Evolutionary conservation across 306 rosid species (phyloP), one percentile per base, ranked within the genome.

Genomic region (Cicer chorassanicum): DNA sequence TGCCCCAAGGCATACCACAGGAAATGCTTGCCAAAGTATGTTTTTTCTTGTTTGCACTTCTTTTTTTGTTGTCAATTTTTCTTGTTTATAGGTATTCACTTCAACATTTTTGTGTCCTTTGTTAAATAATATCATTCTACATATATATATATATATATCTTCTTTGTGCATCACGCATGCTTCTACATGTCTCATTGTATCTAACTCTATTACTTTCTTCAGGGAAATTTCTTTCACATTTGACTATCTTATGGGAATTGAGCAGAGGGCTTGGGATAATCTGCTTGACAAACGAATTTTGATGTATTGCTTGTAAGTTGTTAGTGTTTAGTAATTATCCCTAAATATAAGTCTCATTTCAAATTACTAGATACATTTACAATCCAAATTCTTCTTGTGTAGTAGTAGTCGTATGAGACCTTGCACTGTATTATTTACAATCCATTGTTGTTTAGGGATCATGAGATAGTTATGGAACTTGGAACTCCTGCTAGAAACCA

Each of bases 1-100:
- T 90, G 92, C 81, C 96, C 91, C 42, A 90, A 81, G 73, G 86
- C 91, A 54, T 88, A 84, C 82, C 92, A 90, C 78, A 78, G 88
- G 82, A 90, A 83, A 73, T 90, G 96, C 84, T 82, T 90, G 53
- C 92, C 96, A 57, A 78, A 75, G 96, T 85, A 81, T 71, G 61
- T 56, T 73, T 49, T 41, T 57, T 68, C 56, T 24, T 39, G 66
- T 53, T 76, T 18, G 40, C 49, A 63, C n/a, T 38, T 66, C 34
- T 9, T 73, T 44, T 9, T 40, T 21, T 21, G 29, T 21, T 60
- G 54, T 12, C n/a, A 13, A 1, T 75, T 76, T 45, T 24, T 65
- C 6, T 40, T 62, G 42, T 6, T 74, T 74, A 11, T 18, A 39
- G 49, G 34, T 46, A 57, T 40, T 62, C 78, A 54, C 74, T 14